Conservation (phyloP, 139 green algal species). For the Axilococcus clingmanii region DNA sequence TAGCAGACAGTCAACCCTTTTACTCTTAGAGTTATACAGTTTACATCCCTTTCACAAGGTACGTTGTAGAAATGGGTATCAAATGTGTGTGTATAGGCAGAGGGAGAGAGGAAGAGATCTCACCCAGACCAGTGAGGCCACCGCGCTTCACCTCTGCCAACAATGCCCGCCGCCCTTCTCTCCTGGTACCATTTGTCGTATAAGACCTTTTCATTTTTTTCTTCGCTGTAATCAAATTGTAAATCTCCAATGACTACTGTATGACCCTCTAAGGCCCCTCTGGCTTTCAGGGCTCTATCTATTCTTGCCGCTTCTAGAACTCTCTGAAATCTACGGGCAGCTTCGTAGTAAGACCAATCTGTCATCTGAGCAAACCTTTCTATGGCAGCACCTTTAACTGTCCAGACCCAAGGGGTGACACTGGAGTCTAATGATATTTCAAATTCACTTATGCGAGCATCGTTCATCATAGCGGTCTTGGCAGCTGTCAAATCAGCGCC, state of each 20-base stretch:
- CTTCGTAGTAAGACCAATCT: slow-evolving; percentile 92
- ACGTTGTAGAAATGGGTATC: background rate
- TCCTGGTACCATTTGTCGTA: slow-evolving; percentile 62
- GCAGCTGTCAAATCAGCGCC: slow-evolving; percentile 42
- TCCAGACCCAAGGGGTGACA: slow-evolving; percentile 19
- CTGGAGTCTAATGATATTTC: slow-evolving; percentile 30
- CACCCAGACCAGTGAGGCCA: slow-evolving; percentile 51
- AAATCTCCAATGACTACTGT: slow-evolving; percentile 62
- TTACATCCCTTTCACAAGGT: background rate
- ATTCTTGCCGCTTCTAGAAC: slow-evolving; percentile 56
- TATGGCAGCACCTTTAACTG: slow-evolving; percentile 38
- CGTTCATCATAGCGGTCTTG: slow-evolving; percentile 15
- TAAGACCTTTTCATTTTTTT: slow-evolving; percentile 45
- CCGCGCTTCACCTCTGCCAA: slow-evolving; percentile 35
- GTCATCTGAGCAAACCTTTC: slow-evolving; percentile 86
- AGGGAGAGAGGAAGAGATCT: background rate
- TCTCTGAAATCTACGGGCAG: slow-evolving; percentile 54
- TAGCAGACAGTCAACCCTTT: background rate
- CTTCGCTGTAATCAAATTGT: slow-evolving; percentile 62
- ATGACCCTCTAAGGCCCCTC: slow-evolving; percentile 57
- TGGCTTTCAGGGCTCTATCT: slow-evolving; percentile 40
- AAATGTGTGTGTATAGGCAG: background rate
- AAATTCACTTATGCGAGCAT: slow-evolving; percentile 63
- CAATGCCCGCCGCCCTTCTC: slow-evolving; percentile 43
- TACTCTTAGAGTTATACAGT: background rate